Conservation (phyloP, 192 early-diverging fungal genomes). For the Pilaira anomala region DNA sequence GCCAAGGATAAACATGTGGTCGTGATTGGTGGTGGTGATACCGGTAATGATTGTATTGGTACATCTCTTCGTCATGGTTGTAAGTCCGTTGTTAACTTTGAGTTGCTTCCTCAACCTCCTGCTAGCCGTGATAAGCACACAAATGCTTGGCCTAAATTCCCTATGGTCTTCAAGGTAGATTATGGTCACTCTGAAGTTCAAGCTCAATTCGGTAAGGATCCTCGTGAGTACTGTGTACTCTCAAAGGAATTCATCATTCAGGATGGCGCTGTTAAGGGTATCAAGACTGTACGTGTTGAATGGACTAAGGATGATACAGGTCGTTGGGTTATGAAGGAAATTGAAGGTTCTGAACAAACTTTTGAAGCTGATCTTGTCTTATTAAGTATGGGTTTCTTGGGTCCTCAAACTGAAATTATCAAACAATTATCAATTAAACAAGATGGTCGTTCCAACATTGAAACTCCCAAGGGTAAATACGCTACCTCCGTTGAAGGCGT, state of each 20-base stretch:
- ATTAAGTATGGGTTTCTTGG: slow-evolving; percentile 88
- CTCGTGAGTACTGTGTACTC: slow-evolving; percentile 90
- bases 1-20: slow-evolving; percentile 93
- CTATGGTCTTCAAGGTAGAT: slow-evolving; percentile 92
- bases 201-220: slow-evolving; percentile 86
- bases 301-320: slow-evolving; percentile 83
- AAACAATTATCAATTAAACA: slow-evolving; percentile 79
- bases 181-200: slow-evolving; percentile 95
- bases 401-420: slow-evolving; percentile 83
- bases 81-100: slow-evolving; percentile 93
- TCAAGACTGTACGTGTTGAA: slow-evolving; percentile 94
- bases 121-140: slow-evolving; percentile 65
- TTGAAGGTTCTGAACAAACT: slow-evolving; percentile 80
- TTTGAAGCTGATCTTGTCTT: slow-evolving; percentile 90
- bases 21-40: slow-evolving; percentile 99
- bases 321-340: slow-evolving; percentile 88
- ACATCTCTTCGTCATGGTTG: slow-evolving; percentile 93
- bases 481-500: slow-evolving; percentile 58
- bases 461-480: slow-evolving; percentile 77
- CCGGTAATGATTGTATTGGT: slow-evolving; percentile 95
- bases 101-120: slow-evolving; percentile 95
- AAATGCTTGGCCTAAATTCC: slow-evolving; percentile 99
- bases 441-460: slow-evolving; percentile 76
- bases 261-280: slow-evolving; percentile 78
- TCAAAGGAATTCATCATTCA: slow-evolving; percentile 94